These are phyloP conservation scores for Fusarium sp. DNA, from an alignment of 2,329 filamentous ascomycete species.

Conservation along the genomic window DNA sequence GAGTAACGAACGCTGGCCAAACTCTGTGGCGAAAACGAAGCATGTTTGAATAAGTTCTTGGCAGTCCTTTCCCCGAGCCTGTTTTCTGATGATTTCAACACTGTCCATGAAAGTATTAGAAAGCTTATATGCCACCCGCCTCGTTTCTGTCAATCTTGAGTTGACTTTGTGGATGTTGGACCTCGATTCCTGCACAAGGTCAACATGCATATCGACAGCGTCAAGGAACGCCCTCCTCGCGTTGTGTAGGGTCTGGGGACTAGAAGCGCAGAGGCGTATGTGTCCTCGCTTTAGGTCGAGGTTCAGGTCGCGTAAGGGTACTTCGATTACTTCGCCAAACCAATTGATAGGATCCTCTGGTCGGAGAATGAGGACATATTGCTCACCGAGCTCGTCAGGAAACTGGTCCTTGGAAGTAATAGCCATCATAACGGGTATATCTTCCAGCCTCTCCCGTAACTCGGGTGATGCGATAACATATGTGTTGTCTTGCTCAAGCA, in stretches of 20 bases:
- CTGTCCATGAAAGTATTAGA: slow-evolving; percentile 99
- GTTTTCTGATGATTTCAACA: slow-evolving; percentile 89
- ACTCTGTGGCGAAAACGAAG: slow-evolving; percentile 98
- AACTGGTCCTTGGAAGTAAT: slow-evolving; percentile 67
- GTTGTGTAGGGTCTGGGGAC: slow-evolving; percentile 80
- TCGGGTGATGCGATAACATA: slow-evolving; percentile 87
- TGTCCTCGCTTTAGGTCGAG: slow-evolving; percentile 89
- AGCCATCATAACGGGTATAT: slow-evolving; percentile 86
- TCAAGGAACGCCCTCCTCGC: slow-evolving; percentile 83
- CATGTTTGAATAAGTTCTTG: slow-evolving; percentile 97
- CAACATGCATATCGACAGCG: slow-evolving; percentile 83
- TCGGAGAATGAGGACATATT: slow-evolving; percentile 83
- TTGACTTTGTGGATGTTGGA: slow-evolving; percentile 96
- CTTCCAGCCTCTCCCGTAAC: slow-evolving; percentile 77
- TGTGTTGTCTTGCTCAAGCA: slow-evolving; percentile 77
- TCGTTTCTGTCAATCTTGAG: slow-evolving; percentile 89
- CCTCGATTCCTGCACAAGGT: slow-evolving; percentile 89
- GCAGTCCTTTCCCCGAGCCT: slow-evolving; percentile 85
- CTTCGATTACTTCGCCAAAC: slow-evolving; percentile 80
- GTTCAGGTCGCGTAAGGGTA: slow-evolving; percentile 79
- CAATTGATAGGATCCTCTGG: slow-evolving; percentile 83
- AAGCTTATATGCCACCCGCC: slow-evolving; percentile 93
- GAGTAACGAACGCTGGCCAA: slow-evolving; percentile 91
- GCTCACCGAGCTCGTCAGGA: slow-evolving; percentile 77
- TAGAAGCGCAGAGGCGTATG: slow-evolving; percentile 87